Percentiles rank a stretch among this genome's conserved stretches.
Evolutionary conservation across 176 grass and related monocot genomes (phyloP).

Genomic region (Lolium rigidum): DNA sequence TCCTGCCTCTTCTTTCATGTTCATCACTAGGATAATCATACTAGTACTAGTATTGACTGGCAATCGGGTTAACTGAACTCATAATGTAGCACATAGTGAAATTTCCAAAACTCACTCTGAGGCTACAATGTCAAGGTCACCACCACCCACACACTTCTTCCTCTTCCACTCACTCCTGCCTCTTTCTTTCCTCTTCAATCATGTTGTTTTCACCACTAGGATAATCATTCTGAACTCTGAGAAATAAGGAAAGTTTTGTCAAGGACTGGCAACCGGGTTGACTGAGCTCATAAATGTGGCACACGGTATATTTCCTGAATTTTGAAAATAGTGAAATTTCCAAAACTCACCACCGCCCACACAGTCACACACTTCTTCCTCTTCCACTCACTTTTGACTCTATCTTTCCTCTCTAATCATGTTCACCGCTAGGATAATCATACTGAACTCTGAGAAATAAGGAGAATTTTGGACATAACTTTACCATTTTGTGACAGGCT

Average conservation of each 20-base stretch:
- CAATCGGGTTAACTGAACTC: not conserved
- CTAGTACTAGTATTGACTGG: not conserved
- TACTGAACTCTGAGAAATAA: constrained; percentile 10
- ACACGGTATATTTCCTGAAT: not conserved
- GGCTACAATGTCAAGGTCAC: no score
- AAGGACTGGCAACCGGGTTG: not conserved
- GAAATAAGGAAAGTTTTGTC: not conserved
- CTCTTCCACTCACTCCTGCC: not conserved
- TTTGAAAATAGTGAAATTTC: not conserved
- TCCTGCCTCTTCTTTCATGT: not conserved
- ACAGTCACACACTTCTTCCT: not conserved
- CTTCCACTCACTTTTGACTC: not conserved
- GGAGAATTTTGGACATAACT: not conserved
- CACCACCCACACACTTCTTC: not conserved
- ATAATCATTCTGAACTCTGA: not conserved
- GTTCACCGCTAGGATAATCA: not conserved
- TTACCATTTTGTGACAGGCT: constrained; percentile 51
- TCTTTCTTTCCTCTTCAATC: not conserved
- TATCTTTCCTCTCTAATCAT: not conserved
- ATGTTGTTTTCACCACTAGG: constrained; percentile 6
- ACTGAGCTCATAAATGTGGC: not conserved
- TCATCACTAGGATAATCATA: not conserved
- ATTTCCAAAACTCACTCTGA: no score
- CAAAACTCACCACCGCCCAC: no score
- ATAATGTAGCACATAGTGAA: not conserved